Percentiles rank a stretch among this genome's conserved stretches.
Conservation (phyloP, 2,329 filamentous ascomycete genomes). For the Ramularia collo-cygni region DNA sequence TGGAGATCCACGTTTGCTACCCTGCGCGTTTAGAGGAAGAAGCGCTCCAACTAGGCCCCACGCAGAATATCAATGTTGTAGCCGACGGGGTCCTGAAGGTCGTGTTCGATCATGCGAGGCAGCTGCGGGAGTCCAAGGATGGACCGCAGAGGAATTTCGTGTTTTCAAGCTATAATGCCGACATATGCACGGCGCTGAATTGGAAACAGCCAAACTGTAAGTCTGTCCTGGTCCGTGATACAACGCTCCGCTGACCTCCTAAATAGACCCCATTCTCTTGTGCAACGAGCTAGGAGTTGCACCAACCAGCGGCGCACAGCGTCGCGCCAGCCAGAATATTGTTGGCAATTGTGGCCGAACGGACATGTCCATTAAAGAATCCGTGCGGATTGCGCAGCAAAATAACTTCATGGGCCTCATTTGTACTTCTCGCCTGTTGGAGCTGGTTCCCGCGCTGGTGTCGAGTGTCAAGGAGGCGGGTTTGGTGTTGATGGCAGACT, state of each 20-base stretch:
- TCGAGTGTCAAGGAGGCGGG: constrained; percentile 93
- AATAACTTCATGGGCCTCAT: constrained; percentile 99
- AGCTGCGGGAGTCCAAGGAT: constrained; percentile 57
- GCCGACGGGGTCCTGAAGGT: constrained; percentile 76
- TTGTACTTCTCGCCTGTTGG: constrained; percentile 77
- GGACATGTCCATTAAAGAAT: constrained; percentile 86
- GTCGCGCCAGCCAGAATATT: constrained; percentile 19
- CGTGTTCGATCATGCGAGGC: constrained; percentile 84
- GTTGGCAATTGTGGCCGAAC: constrained; percentile 59
- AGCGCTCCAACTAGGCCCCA: constrained; percentile 61
- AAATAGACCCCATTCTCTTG: constrained; percentile 76
- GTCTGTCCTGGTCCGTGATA: constrained; percentile 23
- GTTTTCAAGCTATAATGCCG: constrained; percentile 87
- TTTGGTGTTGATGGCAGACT: constrained; percentile 84
- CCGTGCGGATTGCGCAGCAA: constrained; percentile 81
- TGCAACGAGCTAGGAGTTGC: constrained; percentile 69
- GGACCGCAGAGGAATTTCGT: constrained; percentile 79
- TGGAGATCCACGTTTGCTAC: constrained; percentile 89
- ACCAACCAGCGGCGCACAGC: constrained; percentile 5
- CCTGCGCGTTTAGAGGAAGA: constrained; percentile 70
- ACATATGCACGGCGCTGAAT: constrained; percentile 87
- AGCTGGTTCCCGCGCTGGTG: constrained; percentile 85
- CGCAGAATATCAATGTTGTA: constrained; percentile 76
- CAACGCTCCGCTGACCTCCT: constrained; percentile 10
- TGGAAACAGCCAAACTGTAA: constrained; percentile 97